Percentiles rank a stretch among this genome's conserved stretches.
These are phyloP conservation scores for Hanseniaspora vineae DNA, from an alignment of 805 yeast genomes.

Conservation along the genomic window DNA sequence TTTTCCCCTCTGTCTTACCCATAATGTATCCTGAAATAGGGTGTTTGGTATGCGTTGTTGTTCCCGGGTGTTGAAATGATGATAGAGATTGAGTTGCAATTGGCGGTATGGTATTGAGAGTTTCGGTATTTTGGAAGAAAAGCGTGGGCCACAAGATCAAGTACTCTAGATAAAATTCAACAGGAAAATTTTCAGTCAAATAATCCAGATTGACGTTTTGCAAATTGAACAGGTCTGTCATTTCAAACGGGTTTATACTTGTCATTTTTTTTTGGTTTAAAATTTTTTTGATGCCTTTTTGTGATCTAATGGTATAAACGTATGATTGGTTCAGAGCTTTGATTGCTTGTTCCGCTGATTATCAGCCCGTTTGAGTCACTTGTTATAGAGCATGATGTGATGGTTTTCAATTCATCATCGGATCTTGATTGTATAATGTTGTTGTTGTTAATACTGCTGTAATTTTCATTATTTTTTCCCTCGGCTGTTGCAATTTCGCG, in stretches of 20 bases:
- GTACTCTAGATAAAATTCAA: constrained; percentile 75
- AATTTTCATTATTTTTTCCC: not conserved
- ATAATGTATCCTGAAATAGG: constrained; percentile 65
- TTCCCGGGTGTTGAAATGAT: too few relatives aligned
- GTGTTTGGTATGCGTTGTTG: too few relatives aligned
- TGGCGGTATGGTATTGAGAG: not conserved
- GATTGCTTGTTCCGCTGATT: too few relatives aligned
- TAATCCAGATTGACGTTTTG: constrained; percentile 77
- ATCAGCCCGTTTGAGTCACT: too few relatives aligned
- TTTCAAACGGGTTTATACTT: constrained; percentile 75
- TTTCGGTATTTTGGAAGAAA: constrained; percentile 60
- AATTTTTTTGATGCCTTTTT: not conserved
- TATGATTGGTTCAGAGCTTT: too few relatives aligned
- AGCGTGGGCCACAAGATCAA: constrained; percentile 78
- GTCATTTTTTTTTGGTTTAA: constrained; percentile 47
- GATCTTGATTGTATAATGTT: too few relatives aligned
- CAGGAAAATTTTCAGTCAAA: constrained; percentile 81
- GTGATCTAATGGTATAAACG: not conserved
- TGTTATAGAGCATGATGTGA: too few relatives aligned
- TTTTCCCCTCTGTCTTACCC: constrained; percentile 90
- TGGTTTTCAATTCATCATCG: too few relatives aligned
- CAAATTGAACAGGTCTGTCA: constrained; percentile 64
- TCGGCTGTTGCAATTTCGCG: not conserved
- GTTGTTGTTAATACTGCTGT: too few relatives aligned
- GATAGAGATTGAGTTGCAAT: too few relatives aligned